A percentile compares a stretch with the other conserved stretches of the same genome.
These are phyloP conservation scores for Entomortierella beljakovae DNA, from an alignment of 192 early-diverging fungal genomes.

Conservation along the genomic window DNA sequence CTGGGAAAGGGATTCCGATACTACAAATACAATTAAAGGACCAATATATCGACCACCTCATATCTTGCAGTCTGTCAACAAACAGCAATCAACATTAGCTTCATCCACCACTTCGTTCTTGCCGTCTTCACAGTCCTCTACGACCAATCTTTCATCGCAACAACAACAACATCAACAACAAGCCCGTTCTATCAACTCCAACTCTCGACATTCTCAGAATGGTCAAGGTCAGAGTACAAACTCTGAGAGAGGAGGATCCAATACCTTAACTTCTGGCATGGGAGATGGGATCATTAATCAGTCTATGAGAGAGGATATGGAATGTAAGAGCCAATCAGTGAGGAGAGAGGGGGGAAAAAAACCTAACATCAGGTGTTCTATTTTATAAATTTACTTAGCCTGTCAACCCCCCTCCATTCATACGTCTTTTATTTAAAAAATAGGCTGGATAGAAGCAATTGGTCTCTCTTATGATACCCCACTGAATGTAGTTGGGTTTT, in stretches of 20 bases:
- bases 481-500: slow-evolving; percentile 28
- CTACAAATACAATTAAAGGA: not conserved
- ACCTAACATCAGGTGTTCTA: not conserved
- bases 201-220: not conserved
- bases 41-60: not conserved
- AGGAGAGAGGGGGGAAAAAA: not conserved
- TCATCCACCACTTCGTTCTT: not conserved
- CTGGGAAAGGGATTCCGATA: too few relatives aligned
- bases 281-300: slow-evolving; percentile 51
- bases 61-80: not conserved
- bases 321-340: slow-evolving; percentile 9
- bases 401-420: not conserved
- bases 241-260: not conserved
- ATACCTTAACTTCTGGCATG: slow-evolving; percentile 15
- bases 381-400: not conserved
- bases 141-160: too few relatives aligned
- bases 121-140: too few relatives aligned
- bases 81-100: not conserved
- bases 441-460: not conserved
- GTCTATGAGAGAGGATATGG: slow-evolving; percentile 41
- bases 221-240: not conserved
- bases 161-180: slow-evolving; percentile 4
- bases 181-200: not conserved
- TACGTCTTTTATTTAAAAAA: not conserved
- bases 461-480: slow-evolving; percentile 9